These are phyloP conservation scores for Entoloma clypeatum DNA, from an alignment of 1,284 basidiomycete genomes.

Conservation along the genomic window DNA sequence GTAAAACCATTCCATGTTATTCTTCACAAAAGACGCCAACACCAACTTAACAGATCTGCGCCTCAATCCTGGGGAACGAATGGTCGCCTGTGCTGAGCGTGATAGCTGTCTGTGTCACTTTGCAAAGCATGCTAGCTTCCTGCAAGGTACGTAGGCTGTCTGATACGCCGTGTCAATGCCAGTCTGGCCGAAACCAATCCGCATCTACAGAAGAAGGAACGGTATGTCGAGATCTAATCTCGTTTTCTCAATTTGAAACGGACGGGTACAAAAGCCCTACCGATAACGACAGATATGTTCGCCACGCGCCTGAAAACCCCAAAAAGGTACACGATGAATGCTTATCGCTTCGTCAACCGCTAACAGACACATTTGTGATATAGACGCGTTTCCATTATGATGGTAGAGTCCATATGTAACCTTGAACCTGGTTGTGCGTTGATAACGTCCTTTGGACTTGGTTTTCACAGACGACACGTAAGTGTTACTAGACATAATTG, in stretches of 20 bases:
- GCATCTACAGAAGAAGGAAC: conserved; percentile 60
- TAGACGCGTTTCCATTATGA: conserved; percentile 76
- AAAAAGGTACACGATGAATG: conserved; percentile 59
- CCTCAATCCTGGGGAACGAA: conserved; percentile 79
- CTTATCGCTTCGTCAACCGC: conserved; percentile 3
- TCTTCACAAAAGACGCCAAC: neutral
- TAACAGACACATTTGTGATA: conserved; percentile 16
- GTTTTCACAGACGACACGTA: conserved; percentile 36
- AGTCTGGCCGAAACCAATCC: conserved; percentile 6
- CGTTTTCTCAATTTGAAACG: neutral
- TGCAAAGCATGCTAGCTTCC: conserved; percentile 85
- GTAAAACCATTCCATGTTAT: conserved; percentile 38
- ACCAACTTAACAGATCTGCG: conserved; percentile 58
- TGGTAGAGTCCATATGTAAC: conserved; percentile 40
- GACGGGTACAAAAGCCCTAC: conserved; percentile 47
- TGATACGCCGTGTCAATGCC: conserved; percentile 3
- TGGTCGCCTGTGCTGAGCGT: conserved; percentile 85
- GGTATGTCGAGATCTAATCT: conserved; percentile 37
- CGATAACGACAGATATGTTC: conserved; percentile 79
- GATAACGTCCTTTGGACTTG: neutral
- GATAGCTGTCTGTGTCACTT: conserved; percentile 71
- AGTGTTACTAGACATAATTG: too few species aligned
- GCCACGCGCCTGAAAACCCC: conserved; percentile 78
- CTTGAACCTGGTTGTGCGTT: conserved; percentile 1
- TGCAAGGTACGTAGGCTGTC: conserved; percentile 59